These are phyloP conservation scores for Chrysanthemum seticuspe DNA, from an alignment of 129 eudicot genomes.

Conservation along the genomic window DNA sequence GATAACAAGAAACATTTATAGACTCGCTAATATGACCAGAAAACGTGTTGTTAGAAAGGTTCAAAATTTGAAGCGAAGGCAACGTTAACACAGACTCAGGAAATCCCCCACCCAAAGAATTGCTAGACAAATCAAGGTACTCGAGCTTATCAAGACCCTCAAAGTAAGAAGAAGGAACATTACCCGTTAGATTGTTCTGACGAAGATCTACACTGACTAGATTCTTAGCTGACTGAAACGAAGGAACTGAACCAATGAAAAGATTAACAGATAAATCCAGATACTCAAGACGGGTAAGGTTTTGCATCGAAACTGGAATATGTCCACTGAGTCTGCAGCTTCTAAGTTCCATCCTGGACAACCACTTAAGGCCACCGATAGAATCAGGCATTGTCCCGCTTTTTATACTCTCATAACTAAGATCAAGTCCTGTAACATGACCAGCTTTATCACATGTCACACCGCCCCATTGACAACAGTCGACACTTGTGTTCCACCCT, in stretches of 20 bases:
- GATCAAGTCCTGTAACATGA: conserved; percentile 3
- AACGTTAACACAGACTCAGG: conserved; percentile 23
- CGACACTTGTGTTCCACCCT: conserved; percentile 7
- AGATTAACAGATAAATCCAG: conserved; percentile 31
- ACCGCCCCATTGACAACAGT: neutral
- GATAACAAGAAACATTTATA: neutral
- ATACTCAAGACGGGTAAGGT: conserved; percentile 23
- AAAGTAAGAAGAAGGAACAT: conserved; percentile 29
- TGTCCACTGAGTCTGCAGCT: conserved; percentile 37
- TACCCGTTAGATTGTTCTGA: conserved; percentile 32
- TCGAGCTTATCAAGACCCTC: conserved; percentile 4
- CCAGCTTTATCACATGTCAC: neutral
- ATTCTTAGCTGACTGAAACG: conserved; percentile 24
- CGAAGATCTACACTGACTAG: conserved; percentile 37
- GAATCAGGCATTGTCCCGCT: conserved; percentile 36
- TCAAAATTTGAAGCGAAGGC: conserved; percentile 32
- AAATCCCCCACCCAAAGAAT: conserved; percentile 28
- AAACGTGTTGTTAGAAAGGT: conserved; percentile 42
- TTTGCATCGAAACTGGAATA: conserved; percentile 33
- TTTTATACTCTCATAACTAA: neutral
- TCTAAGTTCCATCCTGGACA: conserved; percentile 19
- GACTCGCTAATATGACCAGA: conserved; percentile 27
- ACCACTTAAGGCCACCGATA: conserved; percentile 29
- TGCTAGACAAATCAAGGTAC: conserved; percentile 28
- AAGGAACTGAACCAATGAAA: conserved; percentile 32